Evolutionary conservation across 2,329 filamentous ascomycete species (phyloP).

Genomic region (Pyrenochaeta sp.): DNA sequence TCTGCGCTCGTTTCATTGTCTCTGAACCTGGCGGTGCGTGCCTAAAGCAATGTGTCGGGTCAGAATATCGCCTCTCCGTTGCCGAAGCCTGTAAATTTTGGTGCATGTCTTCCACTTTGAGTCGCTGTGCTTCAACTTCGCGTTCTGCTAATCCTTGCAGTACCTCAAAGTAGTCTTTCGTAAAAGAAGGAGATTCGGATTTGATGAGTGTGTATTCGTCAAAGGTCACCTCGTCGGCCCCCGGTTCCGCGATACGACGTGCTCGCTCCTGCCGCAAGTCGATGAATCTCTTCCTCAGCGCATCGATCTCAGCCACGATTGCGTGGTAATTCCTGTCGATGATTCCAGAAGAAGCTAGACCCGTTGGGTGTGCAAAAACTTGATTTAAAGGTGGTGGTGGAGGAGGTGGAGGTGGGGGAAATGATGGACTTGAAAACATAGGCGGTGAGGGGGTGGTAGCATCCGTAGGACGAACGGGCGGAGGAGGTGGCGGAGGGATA

Average conservation of each 20-base stretch:
- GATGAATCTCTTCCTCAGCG: not conserved
- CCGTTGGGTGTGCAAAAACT: too few species aligned
- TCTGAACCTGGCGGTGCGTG: not conserved
- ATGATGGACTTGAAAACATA: not conserved
- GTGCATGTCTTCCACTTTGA: not conserved
- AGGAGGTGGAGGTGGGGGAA: constrained; percentile 2
- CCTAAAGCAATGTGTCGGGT: not conserved
- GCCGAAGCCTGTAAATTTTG: not conserved
- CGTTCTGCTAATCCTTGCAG: not conserved
- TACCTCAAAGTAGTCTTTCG: not conserved
- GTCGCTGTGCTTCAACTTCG: not conserved
- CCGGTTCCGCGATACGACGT: not conserved
- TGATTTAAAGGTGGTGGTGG: not conserved
- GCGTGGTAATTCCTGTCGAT: not conserved
- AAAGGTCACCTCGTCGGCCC: too few species aligned
- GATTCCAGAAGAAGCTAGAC: not conserved
- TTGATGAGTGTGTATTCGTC: not conserved
- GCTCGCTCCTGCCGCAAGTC: not conserved
- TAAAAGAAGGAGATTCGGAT: not conserved
- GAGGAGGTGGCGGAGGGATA: not conserved
- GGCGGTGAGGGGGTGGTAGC: not conserved
- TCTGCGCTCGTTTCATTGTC: not conserved
- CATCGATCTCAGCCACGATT: not conserved
- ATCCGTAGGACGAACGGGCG: not conserved
- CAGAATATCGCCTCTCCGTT: not conserved